These are phyloP conservation scores for Fusarium sp. DNA, from an alignment of 2,329 filamentous ascomycete genomes.

Conservation along the genomic window DNA sequence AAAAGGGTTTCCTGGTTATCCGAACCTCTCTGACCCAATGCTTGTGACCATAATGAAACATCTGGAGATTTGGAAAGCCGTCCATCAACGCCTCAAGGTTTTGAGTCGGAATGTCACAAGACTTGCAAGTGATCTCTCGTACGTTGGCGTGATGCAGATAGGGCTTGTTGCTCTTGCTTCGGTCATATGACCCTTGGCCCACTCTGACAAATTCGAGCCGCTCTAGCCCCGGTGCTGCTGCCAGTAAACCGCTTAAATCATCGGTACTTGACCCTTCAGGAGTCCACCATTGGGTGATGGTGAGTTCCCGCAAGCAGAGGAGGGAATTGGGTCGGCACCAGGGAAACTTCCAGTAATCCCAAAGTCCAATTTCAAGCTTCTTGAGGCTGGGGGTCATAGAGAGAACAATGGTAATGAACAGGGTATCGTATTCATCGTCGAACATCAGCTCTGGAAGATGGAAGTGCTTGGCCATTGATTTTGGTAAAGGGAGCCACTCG, in stretches of 20 bases:
- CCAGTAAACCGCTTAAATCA: neutral
- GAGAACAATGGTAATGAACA: neutral
- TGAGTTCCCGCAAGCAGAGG: neutral
- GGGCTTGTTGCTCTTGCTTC: too few relatives aligned
- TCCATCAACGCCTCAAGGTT: neutral
- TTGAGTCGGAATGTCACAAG: rapidly evolving
- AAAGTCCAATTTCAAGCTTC: neutral
- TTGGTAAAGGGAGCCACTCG: neutral
- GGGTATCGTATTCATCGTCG: neutral
- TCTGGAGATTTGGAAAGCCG: neutral
- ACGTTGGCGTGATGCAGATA: neutral
- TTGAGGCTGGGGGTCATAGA: neutral
- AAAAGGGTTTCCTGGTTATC: too few relatives aligned
- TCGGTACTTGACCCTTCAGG: rapidly evolving
- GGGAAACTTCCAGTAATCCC: rapidly evolving
- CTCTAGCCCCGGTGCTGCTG: neutral
- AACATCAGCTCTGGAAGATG: neutral
- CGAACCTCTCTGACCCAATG: too few relatives aligned
- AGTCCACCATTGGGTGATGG: neutral
- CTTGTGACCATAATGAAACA: neutral
- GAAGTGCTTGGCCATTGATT: neutral
- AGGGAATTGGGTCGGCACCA: neutral
- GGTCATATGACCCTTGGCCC: neutral
- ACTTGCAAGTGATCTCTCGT: neutral
- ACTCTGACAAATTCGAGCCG: neutral